Evolutionary conservation across 2,329 filamentous ascomycete species (phyloP), one percentile per base, ranked within the genome.

Genomic region (Rutstroemia sp.): DNA sequence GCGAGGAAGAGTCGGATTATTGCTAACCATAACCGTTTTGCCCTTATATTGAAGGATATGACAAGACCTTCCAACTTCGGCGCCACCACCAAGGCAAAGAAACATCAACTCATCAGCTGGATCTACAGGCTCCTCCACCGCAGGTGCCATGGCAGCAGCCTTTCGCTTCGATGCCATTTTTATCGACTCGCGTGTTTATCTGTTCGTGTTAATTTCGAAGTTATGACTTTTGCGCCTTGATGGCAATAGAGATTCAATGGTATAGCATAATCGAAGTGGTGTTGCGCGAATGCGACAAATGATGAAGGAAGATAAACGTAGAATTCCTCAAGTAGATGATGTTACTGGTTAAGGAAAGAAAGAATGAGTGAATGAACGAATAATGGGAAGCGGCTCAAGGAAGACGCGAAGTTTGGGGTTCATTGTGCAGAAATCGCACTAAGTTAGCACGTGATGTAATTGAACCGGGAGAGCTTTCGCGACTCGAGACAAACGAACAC

Each of bases 31-130:
- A 64, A 99, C 90, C 5, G 92, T 97, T 74, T 99, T 99, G 60
- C 94, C 94, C 75, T 97, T 99, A 81, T 99, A 99, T 69, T 97
- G 91, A 59, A 99, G 85, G 66, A 99, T 96, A 71, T 99, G 94
- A 72, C 94, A 97, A 63, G 94, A 97, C 63, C 94, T 82, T 54
- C 94, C 94, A 60, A 99, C 94, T 74, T 99, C 94, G 72, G 96
- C 97, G 64, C 94, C 94, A 60, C 94, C 94, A 60, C 94, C 94
- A 39, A 99, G 77, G 67, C 90, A 95, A 54, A 96, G 81, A 68
- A 99, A 99, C 75, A 91, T 88, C 58, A 99, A 82, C 77, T 97
- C 91, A 70, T 99, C 94, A 1, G 91, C 83, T 4, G 94, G 91
- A 67, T 97, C 92, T 58, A 95, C 87, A 1, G 91, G 90, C 67